Conservation (phyloP, 2,329 filamentous ascomycete genomes). For the Epichloe scottii region DNA sequence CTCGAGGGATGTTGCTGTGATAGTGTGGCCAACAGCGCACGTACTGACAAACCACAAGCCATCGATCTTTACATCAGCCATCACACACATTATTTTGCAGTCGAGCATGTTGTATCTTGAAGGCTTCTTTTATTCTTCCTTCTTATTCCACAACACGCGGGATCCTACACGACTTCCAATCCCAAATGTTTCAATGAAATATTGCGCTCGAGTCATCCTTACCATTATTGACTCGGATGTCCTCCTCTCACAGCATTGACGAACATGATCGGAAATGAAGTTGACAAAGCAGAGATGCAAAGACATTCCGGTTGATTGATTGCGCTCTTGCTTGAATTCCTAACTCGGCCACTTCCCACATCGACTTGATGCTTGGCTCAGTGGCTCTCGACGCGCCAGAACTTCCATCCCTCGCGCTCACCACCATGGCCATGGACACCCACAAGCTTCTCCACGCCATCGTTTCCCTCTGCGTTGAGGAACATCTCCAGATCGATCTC, state of each 20-base stretch:
- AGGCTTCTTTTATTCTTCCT: too few species aligned
- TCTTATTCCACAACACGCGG: too few species aligned
- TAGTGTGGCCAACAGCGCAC: too few species aligned
- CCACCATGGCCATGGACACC: conserved; percentile 60
- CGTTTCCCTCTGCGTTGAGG: conserved; percentile 68
- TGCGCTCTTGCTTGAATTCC: not conserved
- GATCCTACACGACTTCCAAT: too few species aligned
- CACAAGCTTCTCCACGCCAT: conserved; percentile 78
- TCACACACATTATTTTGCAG: too few species aligned
- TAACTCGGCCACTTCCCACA: not conserved
- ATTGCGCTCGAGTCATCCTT: not conserved
- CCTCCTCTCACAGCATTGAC: not conserved
- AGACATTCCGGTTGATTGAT: too few species aligned
- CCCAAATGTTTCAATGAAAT: not conserved
- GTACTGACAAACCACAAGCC: too few species aligned
- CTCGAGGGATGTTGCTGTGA: too few species aligned
- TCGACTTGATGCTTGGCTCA: conserved; percentile 9
- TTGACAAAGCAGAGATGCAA: not conserved
- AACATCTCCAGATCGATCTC: conserved; percentile 84
- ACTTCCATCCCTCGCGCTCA: conserved; percentile 72
- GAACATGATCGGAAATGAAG: not conserved
- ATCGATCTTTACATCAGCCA: too few species aligned
- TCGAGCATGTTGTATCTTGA: too few species aligned
- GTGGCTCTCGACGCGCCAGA: conserved; percentile 55
- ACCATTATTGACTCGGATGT: not conserved